Evolutionary conservation across 164 flowering plant species (phyloP).

Genomic region (Nymphaea colorata): DNA sequence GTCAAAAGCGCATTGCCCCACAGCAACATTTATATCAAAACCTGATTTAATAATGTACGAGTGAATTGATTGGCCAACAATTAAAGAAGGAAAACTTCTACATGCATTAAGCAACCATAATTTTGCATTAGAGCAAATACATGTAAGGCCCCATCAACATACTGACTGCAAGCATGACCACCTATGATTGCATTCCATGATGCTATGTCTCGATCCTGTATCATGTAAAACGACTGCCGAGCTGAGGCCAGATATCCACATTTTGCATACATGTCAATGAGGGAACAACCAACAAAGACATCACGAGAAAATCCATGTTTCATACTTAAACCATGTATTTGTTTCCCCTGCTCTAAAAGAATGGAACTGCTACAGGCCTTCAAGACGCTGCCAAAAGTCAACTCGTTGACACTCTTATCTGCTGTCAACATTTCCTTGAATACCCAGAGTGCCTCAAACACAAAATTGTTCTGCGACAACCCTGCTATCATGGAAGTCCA

Average conservation of each 20-base stretch:
- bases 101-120: conserved; percentile 43
- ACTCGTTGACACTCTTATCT: conserved; percentile 44
- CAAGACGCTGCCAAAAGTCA: conserved; percentile 55
- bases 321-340: conserved; percentile 46
- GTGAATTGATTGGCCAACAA: conserved; percentile 44
- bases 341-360: conserved; percentile 38
- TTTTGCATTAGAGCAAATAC: conserved; percentile 38
- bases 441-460: conserved; percentile 29
- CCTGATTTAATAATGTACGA: conserved; percentile 33
- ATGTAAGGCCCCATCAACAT: conserved; percentile 29
- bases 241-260: conserved; percentile 42
- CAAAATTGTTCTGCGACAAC: conserved; percentile 43
- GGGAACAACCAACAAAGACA: conserved; percentile 45
- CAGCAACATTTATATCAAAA: conserved; percentile 22
- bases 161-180: conserved; percentile 33
- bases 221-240: conserved; percentile 30
- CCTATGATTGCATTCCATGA: conserved; percentile 72
- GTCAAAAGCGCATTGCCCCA: conserved; percentile 45
- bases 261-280: conserved; percentile 73
- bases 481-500: conserved; percentile 71
- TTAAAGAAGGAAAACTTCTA: conserved; percentile 16
- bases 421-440: conserved; percentile 41
- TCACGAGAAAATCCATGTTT: conserved; percentile 45
- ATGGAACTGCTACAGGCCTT: conserved; percentile 45
- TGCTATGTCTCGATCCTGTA: conserved; percentile 44